Conservation (phyloP, 2,329 filamentous ascomycete genomes). For the Exophiala viscosa region DNA sequence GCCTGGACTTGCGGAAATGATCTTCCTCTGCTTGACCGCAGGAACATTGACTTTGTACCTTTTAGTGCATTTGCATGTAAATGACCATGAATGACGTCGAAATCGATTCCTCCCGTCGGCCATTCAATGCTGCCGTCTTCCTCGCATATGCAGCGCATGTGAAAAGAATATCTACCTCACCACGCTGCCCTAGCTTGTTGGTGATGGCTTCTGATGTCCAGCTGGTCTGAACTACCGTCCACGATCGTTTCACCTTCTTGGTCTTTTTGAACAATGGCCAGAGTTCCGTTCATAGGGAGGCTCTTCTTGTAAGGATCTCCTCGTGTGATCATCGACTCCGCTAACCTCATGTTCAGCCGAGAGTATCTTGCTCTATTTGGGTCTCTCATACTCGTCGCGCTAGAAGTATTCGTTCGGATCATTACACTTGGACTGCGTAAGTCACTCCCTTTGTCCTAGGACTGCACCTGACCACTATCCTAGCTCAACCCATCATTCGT, state of each 20-base stretch:
- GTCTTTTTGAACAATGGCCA: constrained; percentile 42
- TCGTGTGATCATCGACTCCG: background rate
- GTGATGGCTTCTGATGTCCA: constrained; percentile 21
- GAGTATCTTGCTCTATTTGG: constrained; percentile 85
- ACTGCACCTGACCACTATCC: constrained; percentile 12
- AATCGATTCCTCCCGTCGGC: background rate
- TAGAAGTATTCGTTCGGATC: constrained; percentile 79
- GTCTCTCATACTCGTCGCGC: constrained; percentile 75
- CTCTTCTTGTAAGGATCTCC: constrained; percentile 47
- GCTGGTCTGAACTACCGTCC: constrained; percentile 5
- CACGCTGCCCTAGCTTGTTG: background rate
- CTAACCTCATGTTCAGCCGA: constrained; percentile 48
- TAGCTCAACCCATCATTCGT: constrained; percentile 73
- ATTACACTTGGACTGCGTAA: constrained; percentile 83
- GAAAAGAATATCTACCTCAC: background rate
- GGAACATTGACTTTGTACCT: too few species aligned
- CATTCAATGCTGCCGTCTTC: too few species aligned
- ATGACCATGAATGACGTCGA: constrained; percentile 8
- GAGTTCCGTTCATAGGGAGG: constrained; percentile 61
- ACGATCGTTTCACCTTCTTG: background rate
- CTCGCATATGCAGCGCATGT: background rate
- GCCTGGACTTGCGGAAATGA: background rate
- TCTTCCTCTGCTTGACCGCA: too few species aligned
- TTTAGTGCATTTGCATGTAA: too few species aligned
- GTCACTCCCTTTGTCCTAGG: constrained; percentile 32